phyloP scores from a whole-genome alignment of 352 stramenopile genomes.

The Phytophthora boehmeriae region DNA sequence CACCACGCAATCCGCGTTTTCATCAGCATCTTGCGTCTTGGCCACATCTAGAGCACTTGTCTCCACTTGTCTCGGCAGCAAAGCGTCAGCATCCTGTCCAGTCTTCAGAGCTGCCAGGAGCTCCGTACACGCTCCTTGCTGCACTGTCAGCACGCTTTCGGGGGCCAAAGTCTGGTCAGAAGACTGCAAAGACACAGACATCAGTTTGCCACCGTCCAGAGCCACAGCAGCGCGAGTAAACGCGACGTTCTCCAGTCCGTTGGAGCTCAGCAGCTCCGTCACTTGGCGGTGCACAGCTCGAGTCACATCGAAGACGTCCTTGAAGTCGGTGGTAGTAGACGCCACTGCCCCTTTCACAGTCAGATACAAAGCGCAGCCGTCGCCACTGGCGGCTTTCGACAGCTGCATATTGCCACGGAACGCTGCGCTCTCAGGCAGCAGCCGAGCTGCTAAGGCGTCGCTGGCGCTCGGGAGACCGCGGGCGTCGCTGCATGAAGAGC shows the following conservation, averaged over 20 bases:
- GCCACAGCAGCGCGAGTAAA: conserved; percentile 18
- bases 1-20: conserved; percentile 30
- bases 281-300: conserved; percentile 30
- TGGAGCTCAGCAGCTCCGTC: conserved; percentile 21
- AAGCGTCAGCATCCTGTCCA: conserved; percentile 2
- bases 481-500: conserved; percentile 22
- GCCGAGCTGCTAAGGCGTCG: conserved; percentile 21
- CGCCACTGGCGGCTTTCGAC: conserved; percentile 35
- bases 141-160: conserved; percentile 36
- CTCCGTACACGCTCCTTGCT: conserved; percentile 33
- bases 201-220: conserved; percentile 33
- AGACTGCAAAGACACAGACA: conserved; percentile 27
- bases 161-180: neutral
- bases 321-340: conserved; percentile 5
- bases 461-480: conserved; percentile 28
- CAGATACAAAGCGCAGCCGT: conserved; percentile 44
- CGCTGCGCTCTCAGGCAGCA: conserved; percentile 23
- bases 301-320: conserved; percentile 30
- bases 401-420: conserved; percentile 50
- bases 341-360: conserved; percentile 31
- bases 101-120: conserved; percentile 25
- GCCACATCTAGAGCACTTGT: conserved; percentile 28
- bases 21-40: conserved; percentile 12
- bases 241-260: conserved; percentile 29
- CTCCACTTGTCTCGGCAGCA: conserved; percentile 36